These are phyloP conservation scores for Candida vartiovaarae DNA, from an alignment of 805 yeast species.

Conservation along the genomic window DNA sequence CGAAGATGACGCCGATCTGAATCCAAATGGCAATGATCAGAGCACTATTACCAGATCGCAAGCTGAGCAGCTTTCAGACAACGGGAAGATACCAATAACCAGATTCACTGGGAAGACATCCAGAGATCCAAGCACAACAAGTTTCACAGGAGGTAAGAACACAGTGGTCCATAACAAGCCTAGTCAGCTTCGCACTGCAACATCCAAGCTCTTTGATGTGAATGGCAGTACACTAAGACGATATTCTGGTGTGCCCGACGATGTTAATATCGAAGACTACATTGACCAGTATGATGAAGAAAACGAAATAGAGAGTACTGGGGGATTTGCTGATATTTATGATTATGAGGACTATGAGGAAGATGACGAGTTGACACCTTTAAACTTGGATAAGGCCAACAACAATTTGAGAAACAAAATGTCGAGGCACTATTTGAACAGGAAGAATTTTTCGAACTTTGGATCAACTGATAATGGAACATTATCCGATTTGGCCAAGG, in stretches of 20 bases:
- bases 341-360: slow-evolving; percentile 21
- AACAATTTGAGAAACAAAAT: slow-evolving; percentile 16
- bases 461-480: slow-evolving; percentile 14
- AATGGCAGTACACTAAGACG: slow-evolving; percentile 68
- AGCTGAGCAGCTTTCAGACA: slow-evolving; percentile 1
- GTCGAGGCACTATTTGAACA: slow-evolving; percentile 20
- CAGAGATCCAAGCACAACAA: slow-evolving; percentile 15
- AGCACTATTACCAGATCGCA: slow-evolving; percentile 7
- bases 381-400: slow-evolving; percentile 18
- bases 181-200: slow-evolving; percentile 51
- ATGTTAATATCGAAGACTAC: slow-evolving; percentile 38
- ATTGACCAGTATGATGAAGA: slow-evolving; percentile 37
- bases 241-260: slow-evolving; percentile 65
- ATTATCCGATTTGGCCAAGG: slow-evolving; percentile 8
- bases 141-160: slow-evolving; percentile 3
- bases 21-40: slow-evolving; percentile 5
- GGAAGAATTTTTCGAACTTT: slow-evolving; percentile 18
- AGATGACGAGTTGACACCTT: slow-evolving; percentile 23
- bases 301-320: slow-evolving; percentile 28
- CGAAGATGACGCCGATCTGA: slow-evolving; percentile 12
- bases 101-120: slow-evolving; percentile 15
- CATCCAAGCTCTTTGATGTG: slow-evolving; percentile 66
- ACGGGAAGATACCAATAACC: slow-evolving; percentile 8
- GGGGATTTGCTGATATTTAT: slow-evolving; percentile 22
- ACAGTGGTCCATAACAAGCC: neutral